Percentiles rank a stretch among this genome's conserved stretches.
Evolutionary conservation across 306 rosid species (phyloP).

Genomic region (Erythrophleum fordii): DNA sequence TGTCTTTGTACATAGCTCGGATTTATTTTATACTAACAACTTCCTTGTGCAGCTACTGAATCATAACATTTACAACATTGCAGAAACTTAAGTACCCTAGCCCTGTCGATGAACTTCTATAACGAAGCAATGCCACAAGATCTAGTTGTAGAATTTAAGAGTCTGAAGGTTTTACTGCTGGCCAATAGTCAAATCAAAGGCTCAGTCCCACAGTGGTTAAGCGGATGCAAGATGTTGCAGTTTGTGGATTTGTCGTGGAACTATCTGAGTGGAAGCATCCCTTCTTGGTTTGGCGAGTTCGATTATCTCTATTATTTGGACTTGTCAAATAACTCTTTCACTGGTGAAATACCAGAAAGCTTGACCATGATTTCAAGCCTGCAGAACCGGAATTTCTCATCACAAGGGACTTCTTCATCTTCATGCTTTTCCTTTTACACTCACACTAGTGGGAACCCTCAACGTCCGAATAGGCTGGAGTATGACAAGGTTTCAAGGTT

Average conservation of each 20-base stretch:
- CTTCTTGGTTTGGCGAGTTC: slow-evolving; percentile 48
- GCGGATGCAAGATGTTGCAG: slow-evolving; percentile 44
- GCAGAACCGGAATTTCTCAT: slow-evolving; percentile 18
- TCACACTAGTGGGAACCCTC: neutral
- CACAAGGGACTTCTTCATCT: neutral
- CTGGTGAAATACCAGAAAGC: slow-evolving; percentile 41
- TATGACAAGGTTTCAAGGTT: slow-evolving; percentile 35
- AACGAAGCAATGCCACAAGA: slow-evolving; percentile 45
- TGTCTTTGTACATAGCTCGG: too few species aligned
- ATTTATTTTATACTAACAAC: too few species aligned
- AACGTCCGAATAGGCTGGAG: neutral
- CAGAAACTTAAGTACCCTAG: slow-evolving; percentile 38
- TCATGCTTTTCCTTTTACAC: neutral
- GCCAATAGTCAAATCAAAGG: slow-evolving; percentile 50
- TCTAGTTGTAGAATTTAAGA: slow-evolving; percentile 29
- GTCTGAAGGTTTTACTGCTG: slow-evolving; percentile 40
- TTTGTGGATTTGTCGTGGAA: slow-evolving; percentile 58
- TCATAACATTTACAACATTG: slow-evolving; percentile 54
- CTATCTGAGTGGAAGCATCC: slow-evolving; percentile 42
- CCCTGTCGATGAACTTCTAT: slow-evolving; percentile 39
- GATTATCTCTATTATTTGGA: slow-evolving; percentile 37
- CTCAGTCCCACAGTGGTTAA: slow-evolving; percentile 56
- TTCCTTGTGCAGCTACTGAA: too few species aligned
- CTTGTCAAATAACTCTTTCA: slow-evolving; percentile 55
- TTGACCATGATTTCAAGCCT: slow-evolving; percentile 33